A percentile compares a stretch with the other conserved stretches of the same genome.
Evolutionary conservation across 1,139 yeast genomes (phyloP).

Genomic region (Zygoascus meyerae): DNA sequence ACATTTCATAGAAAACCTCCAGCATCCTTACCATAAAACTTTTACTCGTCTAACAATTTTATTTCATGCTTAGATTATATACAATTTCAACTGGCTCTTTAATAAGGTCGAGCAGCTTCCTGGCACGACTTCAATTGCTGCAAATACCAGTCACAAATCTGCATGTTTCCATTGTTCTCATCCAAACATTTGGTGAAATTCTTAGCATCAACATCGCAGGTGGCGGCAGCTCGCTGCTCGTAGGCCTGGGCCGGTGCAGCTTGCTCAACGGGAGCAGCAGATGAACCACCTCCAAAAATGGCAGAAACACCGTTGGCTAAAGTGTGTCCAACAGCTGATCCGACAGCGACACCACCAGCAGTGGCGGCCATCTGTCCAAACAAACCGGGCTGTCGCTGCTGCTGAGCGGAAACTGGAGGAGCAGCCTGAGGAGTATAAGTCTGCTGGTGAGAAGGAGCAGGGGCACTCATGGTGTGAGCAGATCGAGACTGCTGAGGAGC

Average conservation of each 20-base stretch:
- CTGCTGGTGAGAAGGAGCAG: constrained; percentile 39
- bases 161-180: constrained; percentile 92
- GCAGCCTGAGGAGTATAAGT: constrained; percentile 36
- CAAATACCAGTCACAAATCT: constrained; percentile 90
- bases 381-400: constrained; percentile 74
- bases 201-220: constrained; percentile 91
- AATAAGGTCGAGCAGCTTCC: constrained; percentile 82
- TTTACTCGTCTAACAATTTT: background rate
- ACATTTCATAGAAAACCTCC: too few relatives aligned
- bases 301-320: constrained; percentile 89
- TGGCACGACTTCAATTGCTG: constrained; percentile 98
- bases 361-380: constrained; percentile 98
- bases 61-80: background rate
- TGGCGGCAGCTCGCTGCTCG: constrained; percentile 47
- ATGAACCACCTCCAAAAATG: constrained; percentile 78
- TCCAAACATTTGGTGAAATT: constrained; percentile 92
- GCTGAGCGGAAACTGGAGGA: constrained; percentile 38
- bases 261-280: constrained; percentile 38
- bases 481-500: constrained; percentile 56
- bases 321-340: constrained; percentile 95
- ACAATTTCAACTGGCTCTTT: constrained; percentile 20
- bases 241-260: constrained; percentile 32
- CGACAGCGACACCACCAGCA: constrained; percentile 99
- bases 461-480: constrained; percentile 69
- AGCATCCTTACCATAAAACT: too few relatives aligned